phyloP scores from a whole-genome alignment of 805 yeast species.

The Yarrowia bubula region DNA sequence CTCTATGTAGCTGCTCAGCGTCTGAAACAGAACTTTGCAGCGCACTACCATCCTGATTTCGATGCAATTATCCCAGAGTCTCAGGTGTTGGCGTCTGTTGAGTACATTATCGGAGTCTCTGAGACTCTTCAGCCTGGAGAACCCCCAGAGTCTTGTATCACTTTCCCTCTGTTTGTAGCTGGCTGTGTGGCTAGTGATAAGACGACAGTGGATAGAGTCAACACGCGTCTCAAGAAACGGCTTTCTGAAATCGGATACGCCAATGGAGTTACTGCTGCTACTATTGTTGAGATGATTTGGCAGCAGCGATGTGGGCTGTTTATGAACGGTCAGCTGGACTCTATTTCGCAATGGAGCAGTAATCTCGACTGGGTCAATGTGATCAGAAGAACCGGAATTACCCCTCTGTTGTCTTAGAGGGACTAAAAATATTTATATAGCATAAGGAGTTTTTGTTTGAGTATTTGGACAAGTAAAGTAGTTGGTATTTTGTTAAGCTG shows the following conservation, averaged over 20 bases:
- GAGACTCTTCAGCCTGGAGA: constrained; percentile 26
- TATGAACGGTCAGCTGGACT: constrained; percentile 14
- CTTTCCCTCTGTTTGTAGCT: constrained; percentile 23
- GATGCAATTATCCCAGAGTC: constrained; percentile 17
- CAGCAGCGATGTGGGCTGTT: constrained; percentile 18
- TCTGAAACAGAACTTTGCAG: constrained; percentile 23
- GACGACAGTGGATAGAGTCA: not conserved
- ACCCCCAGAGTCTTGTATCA: constrained; percentile 21
- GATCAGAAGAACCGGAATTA: constrained; percentile 17
- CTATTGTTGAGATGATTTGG: constrained; percentile 26
- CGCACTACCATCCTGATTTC: constrained; percentile 26
- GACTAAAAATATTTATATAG: too few species aligned
- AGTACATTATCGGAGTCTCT: constrained; percentile 22
- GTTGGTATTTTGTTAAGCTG: too few species aligned
- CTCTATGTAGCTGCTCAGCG: constrained; percentile 23
- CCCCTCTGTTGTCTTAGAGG: constrained; percentile 7
- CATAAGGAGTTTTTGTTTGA: too few species aligned
- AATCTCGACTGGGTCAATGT: constrained; percentile 26
- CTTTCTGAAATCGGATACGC: constrained; percentile 22
- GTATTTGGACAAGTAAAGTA: too few species aligned
- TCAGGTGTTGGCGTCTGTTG: not conserved
- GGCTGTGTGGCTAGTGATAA: constrained; percentile 23
- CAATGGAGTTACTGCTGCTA: constrained; percentile 22
- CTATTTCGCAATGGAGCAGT: constrained; percentile 22
- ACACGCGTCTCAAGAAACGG: constrained; percentile 8